Conservation (phyloP, 306 rosid species). For the Pterocarpus macrocarpus region DNA sequence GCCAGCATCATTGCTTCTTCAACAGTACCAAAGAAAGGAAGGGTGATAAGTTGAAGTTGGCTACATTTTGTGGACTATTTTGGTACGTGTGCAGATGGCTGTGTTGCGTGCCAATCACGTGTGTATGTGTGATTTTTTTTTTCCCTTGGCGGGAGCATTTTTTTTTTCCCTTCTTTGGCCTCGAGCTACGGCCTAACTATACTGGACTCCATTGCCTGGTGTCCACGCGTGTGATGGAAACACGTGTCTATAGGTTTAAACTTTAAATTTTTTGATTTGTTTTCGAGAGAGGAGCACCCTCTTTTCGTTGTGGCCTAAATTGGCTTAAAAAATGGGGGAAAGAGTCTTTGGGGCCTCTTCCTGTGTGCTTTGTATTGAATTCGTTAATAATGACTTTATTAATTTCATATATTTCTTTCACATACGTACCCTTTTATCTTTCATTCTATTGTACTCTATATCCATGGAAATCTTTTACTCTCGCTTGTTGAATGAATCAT, state of each 20-base stretch:
- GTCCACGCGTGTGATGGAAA: slow-evolving; percentile 64
- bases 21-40: slow-evolving; percentile 21
- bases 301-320: slow-evolving; percentile 43
- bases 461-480: background rate
- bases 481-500: background rate
- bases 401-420: slow-evolving; percentile 30
- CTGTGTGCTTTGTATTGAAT: slow-evolving; percentile 64
- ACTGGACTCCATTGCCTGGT: slow-evolving; percentile 46
- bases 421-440: background rate
- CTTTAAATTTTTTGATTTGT: slow-evolving; percentile 38
- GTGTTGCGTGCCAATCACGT: slow-evolving; percentile 49
- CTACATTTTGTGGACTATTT: slow-evolving; percentile 45
- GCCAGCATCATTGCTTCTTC: slow-evolving; percentile 38
- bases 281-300: slow-evolving; percentile 42
- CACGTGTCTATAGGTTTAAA: slow-evolving; percentile 50
- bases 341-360: slow-evolving; percentile 89
- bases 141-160: slow-evolving; percentile 57
- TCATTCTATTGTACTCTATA: background rate
- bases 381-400: slow-evolving; percentile 51
- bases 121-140: slow-evolving; percentile 47
- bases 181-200: slow-evolving; percentile 56
- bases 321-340: slow-evolving; percentile 40
- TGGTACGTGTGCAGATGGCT: slow-evolving; percentile 54
- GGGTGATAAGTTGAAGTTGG: slow-evolving; percentile 40
- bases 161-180: slow-evolving; percentile 42